phyloP scores from a whole-genome alignment of 2,329 filamentous ascomycete species.

The Ampelomyces quisqualis region DNA sequence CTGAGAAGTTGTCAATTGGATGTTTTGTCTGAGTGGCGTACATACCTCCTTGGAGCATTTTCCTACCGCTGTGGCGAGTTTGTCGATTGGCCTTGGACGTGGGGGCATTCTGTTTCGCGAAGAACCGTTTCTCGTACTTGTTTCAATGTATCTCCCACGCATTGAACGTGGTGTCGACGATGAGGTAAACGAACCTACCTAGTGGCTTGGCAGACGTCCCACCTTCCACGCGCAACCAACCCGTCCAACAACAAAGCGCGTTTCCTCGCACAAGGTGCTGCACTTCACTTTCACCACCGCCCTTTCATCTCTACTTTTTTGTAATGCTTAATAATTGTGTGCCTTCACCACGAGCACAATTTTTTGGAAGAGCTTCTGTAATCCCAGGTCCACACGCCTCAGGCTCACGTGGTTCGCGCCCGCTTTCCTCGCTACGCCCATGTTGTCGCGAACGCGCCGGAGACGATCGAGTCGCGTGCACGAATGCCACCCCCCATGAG shows the following conservation, averaged over 20 bases:
- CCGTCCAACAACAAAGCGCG: constrained; percentile 2
- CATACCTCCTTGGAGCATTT: constrained; percentile 67
- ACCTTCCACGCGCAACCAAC: constrained; percentile 19
- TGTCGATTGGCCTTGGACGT: constrained; percentile 65
- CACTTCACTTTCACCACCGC: constrained; percentile 4
- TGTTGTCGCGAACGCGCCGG: constrained; percentile 46
- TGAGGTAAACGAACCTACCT: constrained; percentile 18
- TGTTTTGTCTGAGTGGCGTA: neutral
- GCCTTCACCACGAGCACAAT: constrained; percentile 6
- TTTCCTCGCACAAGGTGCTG: constrained; percentile 33
- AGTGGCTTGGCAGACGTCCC: too few relatives aligned
- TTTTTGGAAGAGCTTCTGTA: constrained; percentile 10
- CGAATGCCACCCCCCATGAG: constrained; percentile 48
- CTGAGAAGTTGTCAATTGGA: constrained; percentile 49
- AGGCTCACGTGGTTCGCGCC: neutral
- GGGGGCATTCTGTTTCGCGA: constrained; percentile 28
- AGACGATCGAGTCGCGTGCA: constrained; percentile 38
- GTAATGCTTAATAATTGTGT: constrained; percentile 29
- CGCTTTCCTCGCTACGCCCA: constrained; percentile 29
- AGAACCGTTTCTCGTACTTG: neutral
- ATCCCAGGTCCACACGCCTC: neutral
- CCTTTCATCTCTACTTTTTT: constrained; percentile 13
- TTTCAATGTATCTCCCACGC: too few relatives aligned
- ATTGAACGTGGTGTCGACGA: constrained; percentile 1
- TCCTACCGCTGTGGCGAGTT: constrained; percentile 64